A percentile compares a stretch with the other conserved stretches of the same genome.
Conservation (phyloP, 257 asterid species). For the Solanum medicagineum region DNA sequence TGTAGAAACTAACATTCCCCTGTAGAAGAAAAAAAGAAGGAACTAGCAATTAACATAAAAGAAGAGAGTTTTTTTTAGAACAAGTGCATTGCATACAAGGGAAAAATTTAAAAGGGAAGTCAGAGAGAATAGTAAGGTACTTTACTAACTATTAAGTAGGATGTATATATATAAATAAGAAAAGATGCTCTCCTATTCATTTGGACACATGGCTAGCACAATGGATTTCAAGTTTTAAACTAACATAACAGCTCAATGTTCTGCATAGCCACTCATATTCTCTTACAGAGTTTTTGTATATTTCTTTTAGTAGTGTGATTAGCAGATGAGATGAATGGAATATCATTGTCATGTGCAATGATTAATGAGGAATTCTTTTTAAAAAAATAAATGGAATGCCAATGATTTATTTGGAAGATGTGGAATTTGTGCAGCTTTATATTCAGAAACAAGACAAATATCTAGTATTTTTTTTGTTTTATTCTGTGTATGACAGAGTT, state of each 20-base stretch:
- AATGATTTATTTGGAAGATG: neutral
- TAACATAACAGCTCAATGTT: constrained; percentile 7
- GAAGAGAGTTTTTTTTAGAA: neutral
- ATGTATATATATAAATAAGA: neutral
- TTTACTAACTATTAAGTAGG: neutral
- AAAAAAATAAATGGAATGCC: neutral
- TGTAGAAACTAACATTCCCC: neutral
- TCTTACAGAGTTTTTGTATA: constrained; percentile 2
- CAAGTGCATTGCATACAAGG: neutral
- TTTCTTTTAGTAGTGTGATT: neutral
- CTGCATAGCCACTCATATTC: constrained; percentile 4
- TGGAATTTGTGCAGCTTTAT: neutral
- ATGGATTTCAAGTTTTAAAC: neutral
- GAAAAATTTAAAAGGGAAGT: neutral
- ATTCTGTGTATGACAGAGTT: constrained; percentile 12
- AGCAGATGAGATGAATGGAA: constrained; percentile 12
- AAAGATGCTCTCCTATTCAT: constrained; percentile 3
- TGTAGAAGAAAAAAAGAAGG: neutral
- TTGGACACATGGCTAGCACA: constrained; percentile 13
- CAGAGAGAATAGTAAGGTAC: neutral
- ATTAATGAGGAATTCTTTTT: neutral
- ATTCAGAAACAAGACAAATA: constrained; percentile 10
- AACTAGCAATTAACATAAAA: neutral
- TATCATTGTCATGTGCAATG: constrained; percentile 34
- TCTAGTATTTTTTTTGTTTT: constrained; percentile 7